Percentiles rank a stretch among this genome's conserved stretches.
phyloP scores from a whole-genome alignment of 371 early-diverging fungal genomes.

The Actinomortierella ambigua region DNA sequence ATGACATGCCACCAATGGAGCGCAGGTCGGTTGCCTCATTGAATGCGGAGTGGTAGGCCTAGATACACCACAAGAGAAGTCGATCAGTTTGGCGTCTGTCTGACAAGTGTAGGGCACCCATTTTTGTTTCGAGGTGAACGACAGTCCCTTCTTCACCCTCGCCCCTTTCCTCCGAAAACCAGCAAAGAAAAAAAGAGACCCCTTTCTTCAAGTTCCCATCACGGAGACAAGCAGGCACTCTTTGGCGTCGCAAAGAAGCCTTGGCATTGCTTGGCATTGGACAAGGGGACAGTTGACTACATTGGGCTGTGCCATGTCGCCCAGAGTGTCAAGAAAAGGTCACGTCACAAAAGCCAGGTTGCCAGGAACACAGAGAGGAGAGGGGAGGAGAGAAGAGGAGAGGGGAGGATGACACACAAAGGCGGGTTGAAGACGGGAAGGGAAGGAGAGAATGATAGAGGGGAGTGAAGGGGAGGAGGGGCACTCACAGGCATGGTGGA shows the following conservation, averaged over 20 bases:
- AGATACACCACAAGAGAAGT: slow-evolving; percentile 1
- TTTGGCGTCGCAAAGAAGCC: not conserved
- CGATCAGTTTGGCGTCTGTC: no score
- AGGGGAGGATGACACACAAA: no score
- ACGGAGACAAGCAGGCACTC: not conserved
- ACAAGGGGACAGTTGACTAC: not conserved
- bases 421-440: no score
- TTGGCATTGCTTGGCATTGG: slow-evolving; percentile 25
- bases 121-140: not conserved
- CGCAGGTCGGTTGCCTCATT: slow-evolving; percentile 72
- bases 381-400: slow-evolving; percentile 6
- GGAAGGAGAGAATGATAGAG: not conserved
- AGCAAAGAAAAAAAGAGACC: not conserved
- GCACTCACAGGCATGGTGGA: not conserved
- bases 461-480: slow-evolving; percentile 1
- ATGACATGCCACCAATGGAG: slow-evolving; percentile 81
- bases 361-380: not conserved
- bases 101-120: no score
- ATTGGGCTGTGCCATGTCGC: not conserved
- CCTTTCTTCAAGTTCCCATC: not conserved
- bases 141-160: not conserved
- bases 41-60: slow-evolving; percentile 94
- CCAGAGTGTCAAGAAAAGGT: not conserved
- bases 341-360: not conserved
- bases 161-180: not conserved